phyloP scores from a whole-genome alignment of 139 green algal species.

The Chlorella vulgaris region DNA sequence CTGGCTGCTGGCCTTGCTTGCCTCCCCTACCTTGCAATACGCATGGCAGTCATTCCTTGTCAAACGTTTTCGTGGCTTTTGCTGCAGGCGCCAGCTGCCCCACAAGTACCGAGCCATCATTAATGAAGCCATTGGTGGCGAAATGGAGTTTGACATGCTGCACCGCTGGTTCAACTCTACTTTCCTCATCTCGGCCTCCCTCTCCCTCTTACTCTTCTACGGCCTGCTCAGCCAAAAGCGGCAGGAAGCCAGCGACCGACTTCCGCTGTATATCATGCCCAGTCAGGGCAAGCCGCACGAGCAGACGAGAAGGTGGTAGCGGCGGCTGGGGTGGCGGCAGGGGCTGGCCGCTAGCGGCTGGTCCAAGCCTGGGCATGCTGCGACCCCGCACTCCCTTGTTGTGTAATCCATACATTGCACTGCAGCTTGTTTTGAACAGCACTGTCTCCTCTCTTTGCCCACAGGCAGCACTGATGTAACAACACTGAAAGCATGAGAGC shows the following conservation, averaged over 20 bases:
- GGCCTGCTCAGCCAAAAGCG: slow-evolving; percentile 30
- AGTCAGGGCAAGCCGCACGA: not conserved
- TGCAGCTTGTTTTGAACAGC: too few relatives aligned
- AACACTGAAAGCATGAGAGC: too few relatives aligned
- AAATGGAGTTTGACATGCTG: slow-evolving; percentile 89
- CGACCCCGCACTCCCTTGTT: too few relatives aligned
- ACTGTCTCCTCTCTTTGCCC: too few relatives aligned
- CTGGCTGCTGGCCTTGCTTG: too few relatives aligned
- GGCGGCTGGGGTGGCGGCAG: too few relatives aligned
- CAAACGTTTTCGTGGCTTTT: not conserved
- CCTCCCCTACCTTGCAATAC: not conserved
- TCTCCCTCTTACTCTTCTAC: slow-evolving; percentile 52
- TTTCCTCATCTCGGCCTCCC: slow-evolving; percentile 35
- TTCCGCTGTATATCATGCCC: slow-evolving; percentile 24
- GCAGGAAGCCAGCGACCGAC: slow-evolving; percentile 27
- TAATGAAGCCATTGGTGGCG: slow-evolving; percentile 71
- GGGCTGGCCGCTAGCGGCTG: too few relatives aligned
- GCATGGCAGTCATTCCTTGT: not conserved
- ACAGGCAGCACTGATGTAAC: too few relatives aligned
- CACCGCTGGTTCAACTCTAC: slow-evolving; percentile 57
- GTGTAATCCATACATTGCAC: too few relatives aligned
- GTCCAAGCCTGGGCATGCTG: too few relatives aligned
- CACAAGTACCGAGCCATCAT: slow-evolving; percentile 68
- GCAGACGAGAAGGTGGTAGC: not conserved
- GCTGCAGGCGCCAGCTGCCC: slow-evolving; percentile 70